Evolutionary conservation across 345 rosid species (phyloP).

Genomic region (Arabis alpina): DNA sequence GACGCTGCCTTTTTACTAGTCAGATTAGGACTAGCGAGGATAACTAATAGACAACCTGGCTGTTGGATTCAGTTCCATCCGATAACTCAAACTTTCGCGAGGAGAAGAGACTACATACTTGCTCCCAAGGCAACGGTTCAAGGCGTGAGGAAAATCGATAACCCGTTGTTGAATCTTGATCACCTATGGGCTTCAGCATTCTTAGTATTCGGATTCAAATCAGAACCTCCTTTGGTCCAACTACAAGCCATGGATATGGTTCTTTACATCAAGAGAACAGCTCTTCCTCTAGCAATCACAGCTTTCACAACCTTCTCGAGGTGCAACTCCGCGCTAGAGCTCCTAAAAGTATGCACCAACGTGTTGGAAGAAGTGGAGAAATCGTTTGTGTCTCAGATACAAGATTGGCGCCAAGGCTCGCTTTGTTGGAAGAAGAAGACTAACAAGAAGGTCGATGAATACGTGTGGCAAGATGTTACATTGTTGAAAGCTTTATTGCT

Average conservation of each 20-base stretch:
- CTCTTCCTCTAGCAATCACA: conserved; percentile 77
- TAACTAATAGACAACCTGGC: conserved; percentile 60
- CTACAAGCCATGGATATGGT: conserved; percentile 77
- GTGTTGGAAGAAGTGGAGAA: conserved; percentile 93
- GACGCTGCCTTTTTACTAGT: conserved; percentile 75
- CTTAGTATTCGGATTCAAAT: conserved; percentile 88
- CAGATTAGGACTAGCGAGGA: conserved; percentile 72
- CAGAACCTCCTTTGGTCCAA: conserved; percentile 79
- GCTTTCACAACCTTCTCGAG: conserved; percentile 84
- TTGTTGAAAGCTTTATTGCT: conserved; percentile 74
- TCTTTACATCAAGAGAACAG: conserved; percentile 77
- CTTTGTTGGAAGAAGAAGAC: conserved; percentile 85
- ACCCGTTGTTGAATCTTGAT: conserved; percentile 59
- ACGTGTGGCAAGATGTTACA: conserved; percentile 93
- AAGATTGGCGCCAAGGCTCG: conserved; percentile 81
- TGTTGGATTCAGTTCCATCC: conserved; percentile 87
- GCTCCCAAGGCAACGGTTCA: conserved; percentile 71
- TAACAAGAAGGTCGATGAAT: conserved; percentile 70
- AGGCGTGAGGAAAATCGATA: conserved; percentile 62
- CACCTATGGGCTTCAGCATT: conserved; percentile 93
- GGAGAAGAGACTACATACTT: conserved; percentile 57
- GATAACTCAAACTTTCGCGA: conserved; percentile 64
- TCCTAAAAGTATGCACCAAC: conserved; percentile 82
- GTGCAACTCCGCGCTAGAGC: conserved; percentile 87
- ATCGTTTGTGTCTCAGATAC: conserved; percentile 82